phyloP scores from a whole-genome alignment of 768 basidiomycete genomes.

The Terana coerulea region DNA sequence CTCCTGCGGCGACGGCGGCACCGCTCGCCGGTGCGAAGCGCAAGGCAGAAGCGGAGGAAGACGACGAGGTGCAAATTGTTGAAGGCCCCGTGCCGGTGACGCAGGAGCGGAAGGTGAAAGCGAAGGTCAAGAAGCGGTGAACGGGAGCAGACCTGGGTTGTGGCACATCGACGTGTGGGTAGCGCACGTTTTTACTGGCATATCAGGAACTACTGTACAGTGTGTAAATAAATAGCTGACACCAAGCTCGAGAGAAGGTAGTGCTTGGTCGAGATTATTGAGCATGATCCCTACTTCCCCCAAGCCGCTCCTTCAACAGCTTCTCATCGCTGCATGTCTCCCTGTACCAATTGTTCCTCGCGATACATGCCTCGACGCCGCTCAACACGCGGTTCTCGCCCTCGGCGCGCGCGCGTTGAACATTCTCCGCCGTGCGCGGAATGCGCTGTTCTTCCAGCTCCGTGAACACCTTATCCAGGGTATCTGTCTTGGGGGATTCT shows the following conservation, averaged over 20 bases:
- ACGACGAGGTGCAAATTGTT: conserved; percentile 28
- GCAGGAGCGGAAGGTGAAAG: conserved; percentile 23
- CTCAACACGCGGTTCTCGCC: conserved; percentile 33
- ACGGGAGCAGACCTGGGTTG: no score
- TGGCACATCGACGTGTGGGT: no score
- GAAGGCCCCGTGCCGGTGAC: conserved; percentile 19
- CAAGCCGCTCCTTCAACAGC: no score
- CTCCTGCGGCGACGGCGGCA: no score
- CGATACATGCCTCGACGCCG: conserved; percentile 28
- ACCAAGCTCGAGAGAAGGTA: no score
- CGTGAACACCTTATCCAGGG: conserved; percentile 28
- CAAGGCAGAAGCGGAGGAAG: conserved; percentile 33
- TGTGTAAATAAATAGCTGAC: no score
- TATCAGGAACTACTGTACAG: no score
- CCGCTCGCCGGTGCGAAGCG: conserved; percentile 37
- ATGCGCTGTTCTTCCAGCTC: conserved; percentile 35
- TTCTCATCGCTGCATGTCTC: conserved; percentile 15
- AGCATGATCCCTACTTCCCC: no score
- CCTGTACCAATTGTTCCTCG: conserved; percentile 26
- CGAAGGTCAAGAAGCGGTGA: conserved; percentile 23
- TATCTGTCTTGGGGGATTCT: conserved; percentile 22
- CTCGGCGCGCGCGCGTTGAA: conserved; percentile 30
- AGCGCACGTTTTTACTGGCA: no score
- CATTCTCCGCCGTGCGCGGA: conserved; percentile 32
- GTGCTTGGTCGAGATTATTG: no score